A percentile compares a stretch with the other conserved stretches of the same genome.
phyloP scores from a whole-genome alignment of 805 yeast species.

The Saturnispora dispora region DNA sequence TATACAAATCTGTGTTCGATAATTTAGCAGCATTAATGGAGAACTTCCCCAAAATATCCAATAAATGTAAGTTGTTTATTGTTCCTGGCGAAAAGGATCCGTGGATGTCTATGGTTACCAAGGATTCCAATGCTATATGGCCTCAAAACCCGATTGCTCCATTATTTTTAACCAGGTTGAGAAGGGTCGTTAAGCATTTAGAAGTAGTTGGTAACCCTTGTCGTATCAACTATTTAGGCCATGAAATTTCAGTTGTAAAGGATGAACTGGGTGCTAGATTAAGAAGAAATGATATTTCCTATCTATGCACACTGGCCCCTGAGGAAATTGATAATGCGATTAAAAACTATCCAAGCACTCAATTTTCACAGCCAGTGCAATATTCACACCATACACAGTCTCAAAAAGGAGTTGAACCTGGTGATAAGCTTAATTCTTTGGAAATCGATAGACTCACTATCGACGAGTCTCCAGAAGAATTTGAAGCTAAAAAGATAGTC shows the following conservation, averaged over 20 bases:
- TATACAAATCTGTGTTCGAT: conserved; percentile 64
- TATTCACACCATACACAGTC: not conserved
- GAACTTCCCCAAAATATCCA: conserved; percentile 45
- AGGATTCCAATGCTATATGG: conserved; percentile 53
- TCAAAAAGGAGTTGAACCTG: conserved; percentile 7
- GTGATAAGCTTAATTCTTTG: conserved; percentile 13
- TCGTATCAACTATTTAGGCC: conserved; percentile 68
- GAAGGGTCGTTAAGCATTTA: conserved; percentile 42
- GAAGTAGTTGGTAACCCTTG: conserved; percentile 71
- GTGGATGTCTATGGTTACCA: conserved; percentile 67
- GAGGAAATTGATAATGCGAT: conserved; percentile 13
- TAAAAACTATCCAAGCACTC: not conserved
- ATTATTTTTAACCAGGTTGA: conserved; percentile 60
- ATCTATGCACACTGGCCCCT: conserved; percentile 29
- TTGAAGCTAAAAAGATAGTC: conserved; percentile 60
- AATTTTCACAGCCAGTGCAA: not conserved
- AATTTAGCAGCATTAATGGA: conserved; percentile 57
- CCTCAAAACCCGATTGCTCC: conserved; percentile 71
- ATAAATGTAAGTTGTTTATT: conserved; percentile 51
- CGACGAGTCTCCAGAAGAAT: conserved; percentile 35
- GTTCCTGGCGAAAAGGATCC: conserved; percentile 92
- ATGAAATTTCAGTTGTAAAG: conserved; percentile 67
- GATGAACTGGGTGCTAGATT: conserved; percentile 68
- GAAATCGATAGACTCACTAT: conserved; percentile 22
- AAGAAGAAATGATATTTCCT: conserved; percentile 56